Conservation (phyloP, 805 yeast genomes). For the Schwanniomyces polymorphus region DNA sequence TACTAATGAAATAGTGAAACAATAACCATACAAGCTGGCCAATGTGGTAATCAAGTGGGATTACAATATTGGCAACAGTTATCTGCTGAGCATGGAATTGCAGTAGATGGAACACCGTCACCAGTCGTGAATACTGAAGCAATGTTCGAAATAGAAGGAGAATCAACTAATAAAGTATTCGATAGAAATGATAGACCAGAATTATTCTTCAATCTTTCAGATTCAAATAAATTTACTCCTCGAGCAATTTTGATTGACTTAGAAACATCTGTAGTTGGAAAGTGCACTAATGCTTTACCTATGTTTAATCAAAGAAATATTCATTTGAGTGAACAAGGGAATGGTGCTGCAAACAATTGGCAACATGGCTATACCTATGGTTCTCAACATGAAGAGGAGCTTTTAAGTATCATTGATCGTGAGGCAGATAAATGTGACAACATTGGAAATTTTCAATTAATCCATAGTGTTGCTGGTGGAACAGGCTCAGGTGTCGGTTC, state of each 20-base stretch:
- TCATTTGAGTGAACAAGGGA: conserved; percentile 75
- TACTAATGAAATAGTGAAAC: conserved; percentile 52
- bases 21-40: conserved; percentile 76
- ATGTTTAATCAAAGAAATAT: conserved; percentile 83
- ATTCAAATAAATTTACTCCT: conserved; percentile 79
- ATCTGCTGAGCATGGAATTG: conserved; percentile 82
- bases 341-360: conserved; percentile 98
- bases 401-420: conserved; percentile 80
- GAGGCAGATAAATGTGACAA: conserved; percentile 90
- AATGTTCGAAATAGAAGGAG: conserved; percentile 12
- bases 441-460: conserved; percentile 83
- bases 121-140: conserved; percentile 31
- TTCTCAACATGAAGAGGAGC: conserved; percentile 62
- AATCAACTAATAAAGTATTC: not conserved
- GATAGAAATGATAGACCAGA: conserved; percentile 67
- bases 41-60: conserved; percentile 97
- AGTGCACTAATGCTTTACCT: conserved; percentile 51
- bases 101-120: conserved; percentile 56
- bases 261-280: conserved; percentile 85
- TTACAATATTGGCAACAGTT: conserved; percentile 89
- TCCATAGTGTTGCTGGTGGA: conserved; percentile 98
- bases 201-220: conserved; percentile 77
- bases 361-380: conserved; percentile 85
- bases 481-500: conserved; percentile 98
- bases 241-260: conserved; percentile 82